Percentiles rank a stretch among this genome's conserved stretches.
Conservation (phyloP, 1,284 basidiomycete species). For the Rhodotorula sp. region DNA sequence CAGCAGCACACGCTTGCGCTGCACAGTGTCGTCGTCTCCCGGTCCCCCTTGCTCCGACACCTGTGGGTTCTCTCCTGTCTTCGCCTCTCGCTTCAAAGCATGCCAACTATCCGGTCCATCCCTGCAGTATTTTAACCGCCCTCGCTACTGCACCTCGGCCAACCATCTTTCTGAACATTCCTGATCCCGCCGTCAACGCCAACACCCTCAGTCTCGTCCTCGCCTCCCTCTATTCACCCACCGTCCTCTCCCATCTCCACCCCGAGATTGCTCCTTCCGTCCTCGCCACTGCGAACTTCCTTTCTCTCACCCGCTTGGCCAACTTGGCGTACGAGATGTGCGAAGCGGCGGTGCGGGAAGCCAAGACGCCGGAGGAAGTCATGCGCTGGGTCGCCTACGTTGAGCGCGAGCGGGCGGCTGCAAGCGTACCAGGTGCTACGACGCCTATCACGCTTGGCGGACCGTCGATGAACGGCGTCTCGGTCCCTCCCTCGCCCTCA, state of each 20-base stretch:
- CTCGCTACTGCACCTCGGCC: constrained; percentile 4
- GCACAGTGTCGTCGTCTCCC: constrained; percentile 25
- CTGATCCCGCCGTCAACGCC: constrained; percentile 14
- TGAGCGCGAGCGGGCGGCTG: not conserved
- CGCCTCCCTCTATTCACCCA: constrained; percentile 31
- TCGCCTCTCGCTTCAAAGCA: too few species aligned
- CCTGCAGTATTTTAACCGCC: not conserved
- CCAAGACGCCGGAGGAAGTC: constrained; percentile 2
- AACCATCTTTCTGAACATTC: constrained; percentile 6
- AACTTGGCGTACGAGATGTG: constrained; percentile 5
- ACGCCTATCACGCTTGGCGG: not conserved
- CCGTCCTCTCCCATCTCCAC: constrained; percentile 14
- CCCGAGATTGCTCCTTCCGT: not conserved
- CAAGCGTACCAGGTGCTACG: not conserved
- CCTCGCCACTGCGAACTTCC: constrained; percentile 18
- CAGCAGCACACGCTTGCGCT: not conserved
- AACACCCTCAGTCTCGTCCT: constrained; percentile 17
- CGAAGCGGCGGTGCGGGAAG: not conserved
- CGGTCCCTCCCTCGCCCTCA: not conserved
- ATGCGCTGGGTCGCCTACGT: constrained; percentile 14
- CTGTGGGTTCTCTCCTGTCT: not conserved
- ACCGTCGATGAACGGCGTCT: not conserved
- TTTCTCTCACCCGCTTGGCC: constrained; percentile 16
- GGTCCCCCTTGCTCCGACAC: constrained; percentile 14
- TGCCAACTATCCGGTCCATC: not conserved